Evolutionary conservation across 108 stramenopile species (phyloP).

Genomic region (Schizochytrium sp.): DNA sequence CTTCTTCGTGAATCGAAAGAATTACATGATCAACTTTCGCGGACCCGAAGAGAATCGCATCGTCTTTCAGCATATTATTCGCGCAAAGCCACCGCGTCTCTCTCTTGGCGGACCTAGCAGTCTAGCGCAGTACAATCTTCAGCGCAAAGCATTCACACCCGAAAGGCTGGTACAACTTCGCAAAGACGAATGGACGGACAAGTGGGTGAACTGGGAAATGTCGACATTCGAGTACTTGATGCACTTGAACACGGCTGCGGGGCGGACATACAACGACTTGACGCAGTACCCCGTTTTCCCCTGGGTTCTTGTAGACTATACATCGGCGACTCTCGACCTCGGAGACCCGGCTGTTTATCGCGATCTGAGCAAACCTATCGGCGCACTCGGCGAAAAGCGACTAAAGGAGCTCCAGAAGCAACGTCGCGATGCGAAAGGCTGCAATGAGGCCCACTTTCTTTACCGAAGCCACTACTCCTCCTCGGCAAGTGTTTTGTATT

Average conservation of each 20-base stretch:
- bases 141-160: neutral
- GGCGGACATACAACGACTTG: constrained; percentile 80
- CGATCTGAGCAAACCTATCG: constrained; percentile 48
- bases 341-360: constrained; percentile 39
- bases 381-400: constrained; percentile 32
- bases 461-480: constrained; percentile 93
- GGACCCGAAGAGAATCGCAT: neutral
- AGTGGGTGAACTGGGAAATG: constrained; percentile 41
- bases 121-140: neutral
- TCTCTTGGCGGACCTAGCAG: neutral
- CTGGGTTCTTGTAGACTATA: constrained; percentile 82
- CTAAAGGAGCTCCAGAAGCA: constrained; percentile 25
- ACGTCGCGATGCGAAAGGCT: neutral
- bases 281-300: constrained; percentile 98
- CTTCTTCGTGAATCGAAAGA: neutral
- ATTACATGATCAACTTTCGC: constrained; percentile 5
- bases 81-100: neutral
- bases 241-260: constrained; percentile 84
- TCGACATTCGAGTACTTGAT: constrained; percentile 88
- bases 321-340: constrained; percentile 57
- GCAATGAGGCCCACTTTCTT: constrained; percentile 52
- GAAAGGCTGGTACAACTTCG: neutral
- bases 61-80: neutral
- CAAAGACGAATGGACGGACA: neutral
- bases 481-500: constrained; percentile 77